These are phyloP conservation scores for Xylariaceae sp. DNA, from an alignment of 2,329 filamentous ascomycete genomes.

Conservation along the genomic window DNA sequence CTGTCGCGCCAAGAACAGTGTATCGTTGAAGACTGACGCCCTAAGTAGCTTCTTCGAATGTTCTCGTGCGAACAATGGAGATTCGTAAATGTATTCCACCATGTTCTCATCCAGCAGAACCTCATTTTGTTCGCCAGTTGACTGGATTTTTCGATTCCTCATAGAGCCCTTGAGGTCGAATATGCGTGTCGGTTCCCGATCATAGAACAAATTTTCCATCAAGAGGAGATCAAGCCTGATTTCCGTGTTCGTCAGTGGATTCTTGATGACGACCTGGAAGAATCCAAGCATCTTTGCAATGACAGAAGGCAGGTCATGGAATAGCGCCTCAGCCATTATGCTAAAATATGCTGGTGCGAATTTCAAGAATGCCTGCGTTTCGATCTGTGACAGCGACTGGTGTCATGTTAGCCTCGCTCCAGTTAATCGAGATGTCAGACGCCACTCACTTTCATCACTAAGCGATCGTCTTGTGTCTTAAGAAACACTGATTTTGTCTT, in stretches of 20 bases:
- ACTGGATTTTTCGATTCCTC: constrained; percentile 96
- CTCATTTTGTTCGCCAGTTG: constrained; percentile 92
- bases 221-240: constrained; percentile 91
- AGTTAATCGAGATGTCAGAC: constrained; percentile 38
- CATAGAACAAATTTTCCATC: constrained; percentile 98
- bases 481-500: constrained; percentile 97
- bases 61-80: constrained; percentile 88
- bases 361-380: constrained; percentile 88
- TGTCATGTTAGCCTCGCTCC: constrained; percentile 1
- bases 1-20: constrained; percentile 86
- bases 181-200: constrained; percentile 81
- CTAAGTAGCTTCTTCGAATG: constrained; percentile 92
- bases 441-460: constrained; percentile 71
- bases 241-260: constrained; percentile 83
- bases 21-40: constrained; percentile 95
- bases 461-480: constrained; percentile 90
- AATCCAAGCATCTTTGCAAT: constrained; percentile 99
- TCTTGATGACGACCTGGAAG: constrained; percentile 96
- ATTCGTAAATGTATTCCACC: constrained; percentile 98
- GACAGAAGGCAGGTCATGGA: constrained; percentile 90
- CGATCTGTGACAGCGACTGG: constrained; percentile 80
- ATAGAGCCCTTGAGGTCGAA: constrained; percentile 98
- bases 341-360: constrained; percentile 97
- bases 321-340: constrained; percentile 94
- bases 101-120: constrained; percentile 97